Conservation (phyloP, 805 yeast species). For the Candida koratica region DNA sequence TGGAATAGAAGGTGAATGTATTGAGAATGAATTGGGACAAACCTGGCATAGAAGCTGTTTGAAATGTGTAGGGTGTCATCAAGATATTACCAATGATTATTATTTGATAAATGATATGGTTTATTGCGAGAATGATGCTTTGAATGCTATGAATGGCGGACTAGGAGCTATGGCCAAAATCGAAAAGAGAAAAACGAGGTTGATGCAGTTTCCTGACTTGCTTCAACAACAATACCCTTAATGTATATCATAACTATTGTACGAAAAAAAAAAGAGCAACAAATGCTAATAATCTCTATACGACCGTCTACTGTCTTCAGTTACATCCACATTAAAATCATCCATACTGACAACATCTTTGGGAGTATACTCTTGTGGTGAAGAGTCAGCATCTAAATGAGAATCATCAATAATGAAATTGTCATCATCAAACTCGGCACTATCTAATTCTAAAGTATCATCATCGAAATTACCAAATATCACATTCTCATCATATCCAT, state of each 20-base stretch:
- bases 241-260: too few species aligned
- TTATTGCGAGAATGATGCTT: slow-evolving; percentile 49
- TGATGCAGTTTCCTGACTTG: slow-evolving; percentile 22
- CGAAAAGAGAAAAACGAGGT: slow-evolving; percentile 42
- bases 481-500: slow-evolving; percentile 25
- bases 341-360: background rate
- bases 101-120: slow-evolving; percentile 49
- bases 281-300: slow-evolving; percentile 14
- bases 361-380: background rate
- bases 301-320: slow-evolving; percentile 1
- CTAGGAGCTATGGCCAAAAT: slow-evolving; percentile 30
- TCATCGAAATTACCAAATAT: slow-evolving; percentile 41
- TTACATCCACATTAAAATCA: background rate
- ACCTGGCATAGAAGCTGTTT: slow-evolving; percentile 77
- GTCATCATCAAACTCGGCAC: slow-evolving; percentile 38
- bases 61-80: slow-evolving; percentile 58
- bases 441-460: slow-evolving; percentile 33
- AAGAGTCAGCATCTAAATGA: slow-evolving; percentile 18
- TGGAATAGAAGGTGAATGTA: slow-evolving; percentile 89
- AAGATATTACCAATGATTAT: slow-evolving; percentile 47
- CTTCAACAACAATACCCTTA: background rate
- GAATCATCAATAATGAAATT: slow-evolving; percentile 40
- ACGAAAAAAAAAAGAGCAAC: too few species aligned
- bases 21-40: slow-evolving; percentile 67
- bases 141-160: slow-evolving; percentile 21